Percentiles rank a stretch among this genome's conserved stretches.
Conservation (phyloP, 176 grass and related monocot genomes). For the Musa troglodytarum region DNA sequence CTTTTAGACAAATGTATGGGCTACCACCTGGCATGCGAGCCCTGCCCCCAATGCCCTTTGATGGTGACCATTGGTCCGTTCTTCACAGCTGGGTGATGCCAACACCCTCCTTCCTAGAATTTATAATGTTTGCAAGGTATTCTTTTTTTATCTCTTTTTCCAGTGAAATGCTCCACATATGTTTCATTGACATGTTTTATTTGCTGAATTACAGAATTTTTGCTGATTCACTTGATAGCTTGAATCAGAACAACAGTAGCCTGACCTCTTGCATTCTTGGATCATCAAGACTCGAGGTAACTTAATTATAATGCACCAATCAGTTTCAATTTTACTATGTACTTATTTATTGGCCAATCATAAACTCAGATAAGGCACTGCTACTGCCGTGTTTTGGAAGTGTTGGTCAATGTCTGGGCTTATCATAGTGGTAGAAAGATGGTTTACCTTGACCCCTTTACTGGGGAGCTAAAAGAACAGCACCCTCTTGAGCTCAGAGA, state of each 20-base stretch:
- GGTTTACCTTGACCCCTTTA: slow-evolving; percentile 69
- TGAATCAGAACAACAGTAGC: slow-evolving; percentile 39
- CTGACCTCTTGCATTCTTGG: slow-evolving; percentile 62
- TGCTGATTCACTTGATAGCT: slow-evolving; percentile 81
- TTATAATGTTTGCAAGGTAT: slow-evolving; percentile 93
- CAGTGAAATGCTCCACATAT: not conserved
- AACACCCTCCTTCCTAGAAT: slow-evolving; percentile 89
- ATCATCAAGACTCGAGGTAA: slow-evolving; percentile 72
- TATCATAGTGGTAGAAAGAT: slow-evolving; percentile 90
- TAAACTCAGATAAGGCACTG: slow-evolving; percentile 82
- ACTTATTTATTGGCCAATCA: not conserved
- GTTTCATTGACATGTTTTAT: not conserved
- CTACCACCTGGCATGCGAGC: slow-evolving; percentile 38
- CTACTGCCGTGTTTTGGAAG: slow-evolving; percentile 85
- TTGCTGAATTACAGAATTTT: slow-evolving; percentile 61
- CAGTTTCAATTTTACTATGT: slow-evolving; percentile 2
- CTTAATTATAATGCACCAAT: not conserved
- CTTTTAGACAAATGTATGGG: slow-evolving; percentile 91
- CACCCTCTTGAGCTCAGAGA: slow-evolving; percentile 49
- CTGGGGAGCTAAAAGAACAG: slow-evolving; percentile 55
- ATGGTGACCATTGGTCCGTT: slow-evolving; percentile 70
- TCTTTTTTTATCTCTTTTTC: not conserved
- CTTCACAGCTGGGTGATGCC: slow-evolving; percentile 98
- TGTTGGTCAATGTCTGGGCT: slow-evolving; percentile 93
- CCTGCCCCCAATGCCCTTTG: slow-evolving; percentile 78